Base-by-base conservation (phyloP, 2,329 filamentous ascomycete species). In the Myriosclerotinia curreyana region DNA sequence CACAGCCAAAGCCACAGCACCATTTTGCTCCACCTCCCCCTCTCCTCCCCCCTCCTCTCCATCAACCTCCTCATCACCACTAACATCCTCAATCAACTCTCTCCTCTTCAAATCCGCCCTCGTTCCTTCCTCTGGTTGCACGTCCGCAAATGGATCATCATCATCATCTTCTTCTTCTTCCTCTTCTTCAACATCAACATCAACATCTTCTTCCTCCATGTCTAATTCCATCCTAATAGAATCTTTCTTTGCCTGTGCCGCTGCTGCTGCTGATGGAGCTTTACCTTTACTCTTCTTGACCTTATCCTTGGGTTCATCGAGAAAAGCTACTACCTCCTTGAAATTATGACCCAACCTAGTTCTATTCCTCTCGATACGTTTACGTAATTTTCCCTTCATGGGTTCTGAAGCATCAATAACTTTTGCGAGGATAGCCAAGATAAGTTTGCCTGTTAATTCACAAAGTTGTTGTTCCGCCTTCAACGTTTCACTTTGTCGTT, bases 391-490 rank as follows among this genome's bases (percentile, higher is more conserved):
- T 38, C 85, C 86, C 11, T 82, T 82, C 38, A 84, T 78, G 14
- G 82, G 77, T 8, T 84, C 86, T 1, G 79, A 80, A 50, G 81
- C 78, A 73, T 96, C 92, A 59, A 97, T 80, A 49, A 92, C 86
- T 61, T 86, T 86, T 25, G 87, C 91, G 12, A 90, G 80, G 28
- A 96, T 86, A 15, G 88, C 89, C 50, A 96, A 83, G 46, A 97
- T 90, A 51, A 96, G 85, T 74, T 95, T 96, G 67, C 87, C 89
- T 0, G 93, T 88, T 34, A 97, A 81, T 71, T 94, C 89, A 76
- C 94, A 98, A 0, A 98, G 83, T 25, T 87, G 85, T 74, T 94
- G 89, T 76, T 98, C 95, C 0, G 92, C 87, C 65, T 93, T 82
- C 42, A 97, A 82, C 64, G 87, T 85, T 48, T 83, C 82, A 55